Evolutionary conservation across 129 eudicot genomes (phyloP).

Genomic region (Solidago caesia): DNA sequence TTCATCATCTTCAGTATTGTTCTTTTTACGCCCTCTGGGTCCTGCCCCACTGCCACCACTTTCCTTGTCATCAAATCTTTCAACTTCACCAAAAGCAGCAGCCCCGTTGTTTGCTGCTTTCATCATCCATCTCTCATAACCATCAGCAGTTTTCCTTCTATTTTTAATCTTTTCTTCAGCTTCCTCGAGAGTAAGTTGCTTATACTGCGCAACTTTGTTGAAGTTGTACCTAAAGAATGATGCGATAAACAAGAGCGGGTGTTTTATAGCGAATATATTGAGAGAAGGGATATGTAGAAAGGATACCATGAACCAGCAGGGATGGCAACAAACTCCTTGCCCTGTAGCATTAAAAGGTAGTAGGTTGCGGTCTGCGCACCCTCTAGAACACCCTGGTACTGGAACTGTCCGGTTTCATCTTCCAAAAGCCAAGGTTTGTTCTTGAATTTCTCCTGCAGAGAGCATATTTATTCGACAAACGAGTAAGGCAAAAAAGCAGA

Average conservation of each 20-base stretch:
- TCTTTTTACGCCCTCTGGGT: constrained; percentile 65
- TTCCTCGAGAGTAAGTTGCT: constrained; percentile 96
- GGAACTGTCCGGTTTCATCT: constrained; percentile 87
- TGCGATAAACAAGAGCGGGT: background rate
- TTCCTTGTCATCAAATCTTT: constrained; percentile 70
- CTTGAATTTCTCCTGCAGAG: constrained; percentile 83
- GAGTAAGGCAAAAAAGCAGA: constrained; percentile 8
- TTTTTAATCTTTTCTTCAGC: constrained; percentile 96
- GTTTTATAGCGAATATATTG: background rate
- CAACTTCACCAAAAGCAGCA: constrained; percentile 90
- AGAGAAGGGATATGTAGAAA: background rate
- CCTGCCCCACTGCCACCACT: constrained; percentile 38
- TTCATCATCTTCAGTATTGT: constrained; percentile 65
- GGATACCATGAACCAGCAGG: constrained; percentile 95
- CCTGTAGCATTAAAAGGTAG: constrained; percentile 92
- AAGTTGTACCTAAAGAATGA: constrained; percentile 71
- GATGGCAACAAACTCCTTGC: constrained; percentile 94
- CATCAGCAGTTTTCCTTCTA: constrained; percentile 93
- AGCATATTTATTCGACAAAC: constrained; percentile 14
- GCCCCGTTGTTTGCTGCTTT: constrained; percentile 91
- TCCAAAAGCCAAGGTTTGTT: constrained; percentile 96
- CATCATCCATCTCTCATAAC: constrained; percentile 99
- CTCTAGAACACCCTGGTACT: constrained; percentile 86
- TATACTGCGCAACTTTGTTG: constrained; percentile 93
- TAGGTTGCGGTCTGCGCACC: constrained; percentile 95